Conservation (phyloP, 2,329 filamentous ascomycete genomes). For the Biscogniauxia mediterranea region DNA sequence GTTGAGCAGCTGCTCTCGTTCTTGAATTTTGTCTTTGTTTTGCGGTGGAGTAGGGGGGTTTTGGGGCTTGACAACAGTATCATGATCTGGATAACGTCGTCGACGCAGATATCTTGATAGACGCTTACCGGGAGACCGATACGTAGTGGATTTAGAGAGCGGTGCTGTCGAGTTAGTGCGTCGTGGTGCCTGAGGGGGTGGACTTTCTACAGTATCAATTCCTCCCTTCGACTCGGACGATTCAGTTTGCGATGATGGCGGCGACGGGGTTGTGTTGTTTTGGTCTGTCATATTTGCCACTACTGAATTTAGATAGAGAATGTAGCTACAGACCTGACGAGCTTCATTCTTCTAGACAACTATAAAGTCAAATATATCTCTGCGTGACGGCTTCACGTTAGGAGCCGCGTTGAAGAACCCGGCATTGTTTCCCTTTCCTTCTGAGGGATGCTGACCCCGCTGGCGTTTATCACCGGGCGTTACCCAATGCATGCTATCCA, state of each 20-base stretch:
- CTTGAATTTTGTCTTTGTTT: neutral
- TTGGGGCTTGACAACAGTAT: neutral
- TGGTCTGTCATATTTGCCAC: neutral
- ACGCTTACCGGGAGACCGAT: neutral
- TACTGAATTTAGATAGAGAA: neutral
- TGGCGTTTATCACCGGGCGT: no score
- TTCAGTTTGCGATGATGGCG: neutral
- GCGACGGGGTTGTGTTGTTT: neutral
- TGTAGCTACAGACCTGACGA: neutral
- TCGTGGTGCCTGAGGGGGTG: neutral
- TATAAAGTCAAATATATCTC: no score
- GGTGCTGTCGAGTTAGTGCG: neutral
- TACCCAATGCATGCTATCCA: no score
- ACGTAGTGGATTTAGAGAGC: neutral
- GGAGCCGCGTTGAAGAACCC: no score
- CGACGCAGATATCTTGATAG: neutral
- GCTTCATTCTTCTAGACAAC: no score
- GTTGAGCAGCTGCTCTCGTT: neutral
- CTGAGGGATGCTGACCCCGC: no score
- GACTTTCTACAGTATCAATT: neutral
- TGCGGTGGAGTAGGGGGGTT: neutral
- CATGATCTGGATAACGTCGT: neutral
- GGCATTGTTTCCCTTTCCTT: no score
- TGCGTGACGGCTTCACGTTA: no score
- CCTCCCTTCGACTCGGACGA: neutral